phyloP scores from a whole-genome alignment of 2,329 filamentous ascomycete species.

The Lizonia empirigonia region DNA sequence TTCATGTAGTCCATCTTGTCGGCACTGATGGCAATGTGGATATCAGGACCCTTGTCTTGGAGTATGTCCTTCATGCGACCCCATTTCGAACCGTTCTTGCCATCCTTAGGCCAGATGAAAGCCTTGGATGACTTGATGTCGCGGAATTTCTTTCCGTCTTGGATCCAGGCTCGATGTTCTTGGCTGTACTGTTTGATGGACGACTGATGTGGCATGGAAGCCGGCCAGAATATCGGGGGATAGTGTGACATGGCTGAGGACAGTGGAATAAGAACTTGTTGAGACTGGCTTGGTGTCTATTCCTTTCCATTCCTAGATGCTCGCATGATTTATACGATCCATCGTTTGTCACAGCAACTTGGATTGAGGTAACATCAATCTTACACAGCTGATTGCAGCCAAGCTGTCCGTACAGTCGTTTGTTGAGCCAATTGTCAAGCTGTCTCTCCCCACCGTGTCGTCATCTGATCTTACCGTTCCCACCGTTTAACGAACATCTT shows the following conservation, averaged over 20 bases:
- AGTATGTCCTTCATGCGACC: conserved; percentile 53
- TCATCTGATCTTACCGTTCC: not conserved
- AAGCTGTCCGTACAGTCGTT: not conserved
- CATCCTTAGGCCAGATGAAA: conserved; percentile 54
- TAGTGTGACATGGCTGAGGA: not conserved
- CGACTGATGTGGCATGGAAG: conserved; percentile 16
- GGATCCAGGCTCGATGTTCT: conserved; percentile 31
- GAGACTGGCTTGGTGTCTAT: not conserved
- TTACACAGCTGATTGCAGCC: not conserved
- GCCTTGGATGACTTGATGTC: conserved; percentile 46
- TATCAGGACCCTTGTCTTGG: conserved; percentile 52
- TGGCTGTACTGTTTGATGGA: conserved; percentile 31
- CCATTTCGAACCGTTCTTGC: conserved; percentile 42
- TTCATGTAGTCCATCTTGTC: conserved; percentile 46
- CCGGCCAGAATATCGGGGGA: conserved; percentile 4
- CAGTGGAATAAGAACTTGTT: not conserved
- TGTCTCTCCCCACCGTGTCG: not conserved
- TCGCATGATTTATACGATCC: not conserved
- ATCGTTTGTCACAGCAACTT: conserved; percentile 1
- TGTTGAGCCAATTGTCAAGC: not conserved
- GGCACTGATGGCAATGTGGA: conserved; percentile 50
- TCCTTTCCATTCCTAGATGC: not conserved
- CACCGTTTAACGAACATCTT: not conserved
- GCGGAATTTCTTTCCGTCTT: conserved; percentile 27
- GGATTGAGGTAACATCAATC: not conserved